Percentiles rank a stretch among this genome's conserved stretches.
Evolutionary conservation across 768 basidiomycete genomes (phyloP).

Genomic region (Lyophyllum decastes): DNA sequence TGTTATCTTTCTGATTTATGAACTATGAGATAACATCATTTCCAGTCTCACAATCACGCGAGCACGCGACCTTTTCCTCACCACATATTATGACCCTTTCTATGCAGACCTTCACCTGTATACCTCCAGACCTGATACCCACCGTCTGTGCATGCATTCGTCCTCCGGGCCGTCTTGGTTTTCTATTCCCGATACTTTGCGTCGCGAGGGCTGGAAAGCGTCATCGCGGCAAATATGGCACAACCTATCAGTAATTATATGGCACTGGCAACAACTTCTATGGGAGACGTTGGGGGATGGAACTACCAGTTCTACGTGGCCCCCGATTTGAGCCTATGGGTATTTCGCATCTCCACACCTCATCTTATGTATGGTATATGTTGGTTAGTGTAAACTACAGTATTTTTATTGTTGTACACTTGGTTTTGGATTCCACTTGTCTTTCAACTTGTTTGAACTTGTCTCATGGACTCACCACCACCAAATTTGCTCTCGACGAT

Average conservation of each 20-base stretch:
- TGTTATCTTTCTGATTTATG: slow-evolving; percentile 12
- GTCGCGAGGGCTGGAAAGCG: slow-evolving; percentile 41
- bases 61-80: slow-evolving; percentile 63
- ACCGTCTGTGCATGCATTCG: slow-evolving; percentile 35
- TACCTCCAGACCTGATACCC: slow-evolving; percentile 43
- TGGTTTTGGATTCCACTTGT: neutral
- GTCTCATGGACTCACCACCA: slow-evolving; percentile 20
- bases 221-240: slow-evolving; percentile 38
- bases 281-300: slow-evolving; percentile 47
- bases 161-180: slow-evolving; percentile 26
- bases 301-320: slow-evolving; percentile 32
- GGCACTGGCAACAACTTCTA: slow-evolving; percentile 36
- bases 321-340: slow-evolving; percentile 32
- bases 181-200: slow-evolving; percentile 38
- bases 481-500: slow-evolving; percentile 44
- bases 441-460: neutral
- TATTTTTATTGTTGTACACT: slow-evolving; percentile 6
- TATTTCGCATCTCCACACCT: slow-evolving; percentile 1
- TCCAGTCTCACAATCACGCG: slow-evolving; percentile 46
- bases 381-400: slow-evolving; percentile 11
- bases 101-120: slow-evolving; percentile 69
- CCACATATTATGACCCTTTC: slow-evolving; percentile 78
- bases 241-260: slow-evolving; percentile 32
- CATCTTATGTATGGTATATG: neutral
- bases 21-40: slow-evolving; percentile 8